A percentile compares a stretch with the other conserved stretches of the same genome.
phyloP scores from a whole-genome alignment of 1,284 basidiomycete genomes.

The Cyathus pygmaeus region DNA sequence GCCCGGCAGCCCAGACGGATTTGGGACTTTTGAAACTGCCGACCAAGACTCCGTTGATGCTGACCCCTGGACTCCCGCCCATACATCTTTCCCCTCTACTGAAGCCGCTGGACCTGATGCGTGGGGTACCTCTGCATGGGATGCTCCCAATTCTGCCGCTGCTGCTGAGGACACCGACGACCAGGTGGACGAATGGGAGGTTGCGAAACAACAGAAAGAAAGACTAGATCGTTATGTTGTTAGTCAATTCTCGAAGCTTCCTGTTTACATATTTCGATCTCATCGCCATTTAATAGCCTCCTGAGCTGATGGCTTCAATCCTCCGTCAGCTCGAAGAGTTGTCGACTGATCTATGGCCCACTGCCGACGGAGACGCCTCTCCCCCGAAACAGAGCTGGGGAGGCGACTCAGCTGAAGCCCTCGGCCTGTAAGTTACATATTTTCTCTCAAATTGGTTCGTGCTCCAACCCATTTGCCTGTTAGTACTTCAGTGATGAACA shows the following conservation, averaged over 20 bases:
- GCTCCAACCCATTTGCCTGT: slow-evolving; percentile 4
- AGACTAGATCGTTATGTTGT: slow-evolving; percentile 71
- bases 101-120: slow-evolving; percentile 44
- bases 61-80: slow-evolving; percentile 51
- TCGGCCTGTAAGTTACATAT: slow-evolving; percentile 64
- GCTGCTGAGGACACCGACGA: slow-evolving; percentile 37
- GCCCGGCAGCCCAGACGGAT: slow-evolving; percentile 60
- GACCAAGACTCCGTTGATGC: slow-evolving; percentile 35
- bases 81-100: slow-evolving; percentile 40
- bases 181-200: slow-evolving; percentile 71
- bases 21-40: slow-evolving; percentile 71
- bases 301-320: slow-evolving; percentile 68
- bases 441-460: not conserved
- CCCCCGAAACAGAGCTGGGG: slow-evolving; percentile 42
- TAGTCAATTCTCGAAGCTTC: slow-evolving; percentile 47
- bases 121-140: slow-evolving; percentile 60
- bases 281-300: slow-evolving; percentile 58
- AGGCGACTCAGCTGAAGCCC: slow-evolving; percentile 55
- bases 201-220: slow-evolving; percentile 66
- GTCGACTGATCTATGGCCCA: slow-evolving; percentile 60
- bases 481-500: slow-evolving; percentile 43
- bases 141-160: slow-evolving; percentile 15
- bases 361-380: slow-evolving; percentile 17
- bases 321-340: slow-evolving; percentile 62
- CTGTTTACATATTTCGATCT: slow-evolving; percentile 8